phyloP scores from a whole-genome alignment of 441 rosid genomes.

The Gossypium davidsonii region DNA sequence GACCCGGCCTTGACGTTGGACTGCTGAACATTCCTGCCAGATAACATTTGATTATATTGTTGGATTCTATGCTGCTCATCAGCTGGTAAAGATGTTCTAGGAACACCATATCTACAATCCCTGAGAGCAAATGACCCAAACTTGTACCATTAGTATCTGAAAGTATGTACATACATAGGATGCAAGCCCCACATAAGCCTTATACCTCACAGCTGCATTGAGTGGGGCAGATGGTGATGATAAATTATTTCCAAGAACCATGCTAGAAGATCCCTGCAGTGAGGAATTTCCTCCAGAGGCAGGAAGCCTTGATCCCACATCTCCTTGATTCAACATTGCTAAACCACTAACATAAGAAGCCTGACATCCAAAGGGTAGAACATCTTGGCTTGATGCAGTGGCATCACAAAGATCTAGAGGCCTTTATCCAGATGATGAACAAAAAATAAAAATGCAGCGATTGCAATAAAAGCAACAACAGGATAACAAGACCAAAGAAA shows the following conservation, averaged over 20 bases:
- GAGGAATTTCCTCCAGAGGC: conserved; percentile 58
- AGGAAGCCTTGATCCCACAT: conserved; percentile 50
- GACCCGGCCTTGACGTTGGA: too few species aligned
- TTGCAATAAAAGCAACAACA: conserved; percentile 18
- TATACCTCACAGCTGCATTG: conserved; percentile 68
- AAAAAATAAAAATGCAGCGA: conserved; percentile 16
- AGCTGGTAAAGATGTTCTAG: conserved; percentile 61
- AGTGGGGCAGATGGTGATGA: conserved; percentile 58
- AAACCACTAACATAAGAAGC: conserved; percentile 52
- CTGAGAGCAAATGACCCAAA: conserved; percentile 28
- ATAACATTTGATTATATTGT: conserved; percentile 59
- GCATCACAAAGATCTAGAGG: conserved; percentile 91
- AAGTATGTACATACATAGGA: conserved; percentile 7
- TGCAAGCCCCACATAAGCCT: conserved; percentile 18
- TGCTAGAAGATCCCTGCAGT: conserved; percentile 58
- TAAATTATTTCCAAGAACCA: conserved; percentile 50
- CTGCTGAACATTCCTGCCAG: conserved; percentile 68
- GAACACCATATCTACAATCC: conserved; percentile 75
- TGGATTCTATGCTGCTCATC: conserved; percentile 86
- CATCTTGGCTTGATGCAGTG: conserved; percentile 60
- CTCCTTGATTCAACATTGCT: conserved; percentile 58
- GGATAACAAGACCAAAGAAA: conserved; percentile 8
- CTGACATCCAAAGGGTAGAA: conserved; percentile 54
- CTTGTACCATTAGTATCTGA: conserved; percentile 6
- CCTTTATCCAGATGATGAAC: conserved; percentile 50